Percentiles rank a stretch among this genome's conserved stretches.
Conservation (phyloP, 805 yeast genomes). For the Hanseniaspora jakobsenii region DNA sequence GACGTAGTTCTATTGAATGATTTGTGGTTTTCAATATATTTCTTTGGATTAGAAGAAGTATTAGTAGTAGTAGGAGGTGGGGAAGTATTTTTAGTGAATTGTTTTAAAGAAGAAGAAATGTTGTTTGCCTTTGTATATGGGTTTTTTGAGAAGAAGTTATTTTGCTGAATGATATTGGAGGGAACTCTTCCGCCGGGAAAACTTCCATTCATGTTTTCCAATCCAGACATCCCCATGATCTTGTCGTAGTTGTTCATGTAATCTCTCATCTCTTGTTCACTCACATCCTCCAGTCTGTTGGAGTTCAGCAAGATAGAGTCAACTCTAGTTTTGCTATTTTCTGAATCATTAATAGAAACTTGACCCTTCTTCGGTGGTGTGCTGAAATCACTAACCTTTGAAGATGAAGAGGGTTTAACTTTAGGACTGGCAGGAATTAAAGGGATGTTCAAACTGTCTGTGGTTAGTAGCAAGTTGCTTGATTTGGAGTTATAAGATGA, state of each 20-base stretch:
- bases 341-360: neutral
- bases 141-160: conserved; percentile 10
- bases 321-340: neutral
- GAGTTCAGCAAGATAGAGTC: conserved; percentile 9
- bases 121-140: conserved; percentile 8
- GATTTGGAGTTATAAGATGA: conserved; percentile 3
- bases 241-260: conserved; percentile 14
- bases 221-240: conserved; percentile 12
- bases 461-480: conserved; percentile 2
- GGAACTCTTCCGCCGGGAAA: conserved; percentile 16
- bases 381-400: neutral
- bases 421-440: conserved; percentile 4
- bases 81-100: too few species aligned
- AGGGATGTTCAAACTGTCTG: conserved; percentile 12
- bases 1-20: too few species aligned
- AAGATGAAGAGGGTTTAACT: neutral
- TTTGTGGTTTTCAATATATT: too few species aligned
- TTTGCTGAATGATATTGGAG: conserved; percentile 1
- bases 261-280: conserved; percentile 15
- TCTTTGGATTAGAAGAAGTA: too few species aligned
- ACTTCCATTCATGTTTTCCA: conserved; percentile 14
- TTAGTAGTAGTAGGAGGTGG: too few species aligned
- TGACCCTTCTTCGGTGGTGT: neutral
- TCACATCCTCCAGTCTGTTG: conserved; percentile 11
- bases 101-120: neutral